Evolutionary conservation across 176 grass and related monocot species (phyloP).

Genomic region (Eragrostis curvula): DNA sequence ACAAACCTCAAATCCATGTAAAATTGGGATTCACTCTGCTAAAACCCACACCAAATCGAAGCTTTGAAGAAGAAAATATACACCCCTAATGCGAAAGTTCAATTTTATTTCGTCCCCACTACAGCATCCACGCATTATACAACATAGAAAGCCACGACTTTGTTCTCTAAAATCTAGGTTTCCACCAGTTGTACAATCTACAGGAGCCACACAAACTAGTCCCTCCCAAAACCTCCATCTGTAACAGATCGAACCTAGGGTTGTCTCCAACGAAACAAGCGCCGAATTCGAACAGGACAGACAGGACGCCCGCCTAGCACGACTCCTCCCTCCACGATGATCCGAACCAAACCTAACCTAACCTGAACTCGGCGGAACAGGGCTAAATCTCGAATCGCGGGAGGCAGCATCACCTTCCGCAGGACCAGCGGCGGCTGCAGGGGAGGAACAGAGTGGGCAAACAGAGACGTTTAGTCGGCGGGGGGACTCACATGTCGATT

Average conservation of each 20-base stretch:
- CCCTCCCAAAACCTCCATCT: conserved; percentile 15
- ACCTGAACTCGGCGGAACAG: neutral
- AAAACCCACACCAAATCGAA: neutral
- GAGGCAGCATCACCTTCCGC: neutral
- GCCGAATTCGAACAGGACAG: conserved; percentile 31
- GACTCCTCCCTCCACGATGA: neutral
- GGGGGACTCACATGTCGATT: conserved; percentile 63
- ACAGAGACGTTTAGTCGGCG: neutral
- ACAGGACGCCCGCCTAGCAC: neutral
- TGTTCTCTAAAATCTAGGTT: neutral
- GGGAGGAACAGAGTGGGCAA: neutral
- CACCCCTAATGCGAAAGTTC: neutral
- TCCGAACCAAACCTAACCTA: neutral
- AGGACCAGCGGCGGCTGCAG: neutral
- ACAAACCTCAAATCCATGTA: neutral
- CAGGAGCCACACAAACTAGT: conserved; percentile 21
- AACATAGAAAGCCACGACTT: neutral
- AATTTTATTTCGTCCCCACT: neutral
- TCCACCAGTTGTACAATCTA: neutral
- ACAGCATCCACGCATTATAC: neutral
- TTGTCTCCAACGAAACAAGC: neutral
- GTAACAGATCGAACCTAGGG: conserved; percentile 40
- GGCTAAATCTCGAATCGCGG: neutral
- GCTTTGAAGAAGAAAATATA: neutral
- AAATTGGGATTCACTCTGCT: neutral